Evolutionary conservation across 2,329 filamentous ascomycete genomes (phyloP), one percentile per base, ranked within the genome.

Genomic region (Sporothrix inflata): DNA sequence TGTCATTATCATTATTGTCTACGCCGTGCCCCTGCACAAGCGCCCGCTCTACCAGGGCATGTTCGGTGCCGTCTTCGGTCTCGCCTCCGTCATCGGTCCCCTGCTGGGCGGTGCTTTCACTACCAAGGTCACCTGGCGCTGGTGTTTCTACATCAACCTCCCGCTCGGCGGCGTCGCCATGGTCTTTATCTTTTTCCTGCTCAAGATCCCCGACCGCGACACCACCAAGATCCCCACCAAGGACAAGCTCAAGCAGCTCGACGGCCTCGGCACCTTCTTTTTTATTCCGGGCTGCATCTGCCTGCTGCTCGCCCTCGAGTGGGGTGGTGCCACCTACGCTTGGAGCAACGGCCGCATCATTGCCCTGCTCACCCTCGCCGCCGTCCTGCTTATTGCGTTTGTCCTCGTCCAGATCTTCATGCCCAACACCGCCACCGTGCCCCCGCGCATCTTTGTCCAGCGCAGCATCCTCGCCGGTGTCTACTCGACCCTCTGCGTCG

Each of bases 251-350:
- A 65, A 79, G n/a, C 81, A 84, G 72, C 71, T 77, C 72, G 77
- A 78, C 71, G 67, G 72, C 12, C 7, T 73, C 42, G 77, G 77
- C 63, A 74, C 73, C 9, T 9, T 75, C 11, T 65, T 77, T 47
- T 75, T 78, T 55, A 72, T 77, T 47, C 77, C 77, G 11, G 72
- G 80, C 21, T 80, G 83, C 24, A 75, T 84, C 61, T 84, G 82
- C 72, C 80, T 85, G 14, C 76, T 85, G 4, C 77, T 86, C 27
- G 84, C 83, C 9, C 78, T 86, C 16, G 82, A 84, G 73, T 85
- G 82, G 83, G 81, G 81, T 70, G 81, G 80, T 19, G 77, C 74
- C 19, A 78, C 76, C 51, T 79, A 82, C 70, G 47, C 76, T 1
- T 82, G 81, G 81, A 74, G 73, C 42, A 76, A 74, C 70, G 77